Percentiles rank a stretch among this genome's conserved stretches.
These are phyloP conservation scores for Chaetomium globosum DNA, from an alignment of 2,329 filamentous ascomycete species.

Conservation along the genomic window DNA sequence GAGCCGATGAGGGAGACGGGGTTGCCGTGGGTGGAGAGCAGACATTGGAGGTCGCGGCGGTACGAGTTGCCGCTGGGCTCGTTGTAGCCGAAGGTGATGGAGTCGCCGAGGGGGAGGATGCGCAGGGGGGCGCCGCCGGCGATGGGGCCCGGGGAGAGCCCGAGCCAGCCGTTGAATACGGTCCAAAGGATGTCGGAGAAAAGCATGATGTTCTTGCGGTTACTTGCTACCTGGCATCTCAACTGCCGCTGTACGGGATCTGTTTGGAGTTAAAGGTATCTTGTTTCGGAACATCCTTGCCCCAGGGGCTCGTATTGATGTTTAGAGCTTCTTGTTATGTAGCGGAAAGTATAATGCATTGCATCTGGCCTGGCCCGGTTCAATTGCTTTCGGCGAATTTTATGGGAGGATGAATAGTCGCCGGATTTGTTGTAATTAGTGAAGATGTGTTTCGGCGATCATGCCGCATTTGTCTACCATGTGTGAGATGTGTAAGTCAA, in stretches of 20 bases:
- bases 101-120: constrained; percentile 10
- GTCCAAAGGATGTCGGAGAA: not conserved
- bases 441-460: constrained; percentile 1
- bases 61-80: not conserved
- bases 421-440: not conserved
- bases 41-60: constrained; percentile 2
- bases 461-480: not conserved
- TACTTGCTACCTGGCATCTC: not conserved
- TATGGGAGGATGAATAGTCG: not conserved
- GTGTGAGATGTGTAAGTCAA: no score
- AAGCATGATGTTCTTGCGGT: not conserved
- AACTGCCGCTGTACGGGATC: not conserved
- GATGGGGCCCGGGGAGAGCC: not conserved
- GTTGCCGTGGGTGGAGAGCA: not conserved
- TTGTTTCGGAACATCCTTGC: not conserved
- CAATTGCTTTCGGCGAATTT: not conserved
- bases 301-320: not conserved
- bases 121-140: not conserved
- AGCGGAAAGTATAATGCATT: not conserved
- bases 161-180: not conserved
- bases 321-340: not conserved
- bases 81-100: constrained; percentile 4
- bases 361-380: not conserved
- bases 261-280: not conserved
- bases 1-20: not conserved